Base-by-base conservation (phyloP, 768 basidiomycete species). In the Leccinum boreale region DNA sequence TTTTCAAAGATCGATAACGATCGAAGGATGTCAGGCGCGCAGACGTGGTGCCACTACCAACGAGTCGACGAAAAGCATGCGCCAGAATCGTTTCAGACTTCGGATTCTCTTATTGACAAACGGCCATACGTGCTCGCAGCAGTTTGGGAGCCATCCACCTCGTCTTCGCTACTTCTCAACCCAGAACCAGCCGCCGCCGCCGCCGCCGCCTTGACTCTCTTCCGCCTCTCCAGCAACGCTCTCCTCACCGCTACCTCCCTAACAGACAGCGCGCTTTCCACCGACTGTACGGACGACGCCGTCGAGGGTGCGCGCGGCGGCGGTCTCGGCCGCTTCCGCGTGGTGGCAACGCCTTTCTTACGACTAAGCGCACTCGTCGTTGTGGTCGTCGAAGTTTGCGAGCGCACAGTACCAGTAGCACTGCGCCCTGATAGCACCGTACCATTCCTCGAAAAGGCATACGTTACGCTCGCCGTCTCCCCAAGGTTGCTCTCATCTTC, bases 201-300 rank as follows among this genome's bases (percentile, higher is more conserved):
- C n/a, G 42, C 58, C n/a, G 50, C 48, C 2, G 57, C 67, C 26
- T 57, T 64, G 5, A 60, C 26, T 47, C 58, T 72, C 51, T 51
- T 67, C 26, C 69, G 67, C 53, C 70, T 58, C 31, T 71, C 69
- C 55, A 67, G 33, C 21, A 71, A 46, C 15, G 71, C 71, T 42
- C 56, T 65, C 50, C 57, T 65, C 50, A 67, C 69, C 6, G 62
- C 58, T 11, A 58, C 42, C 7, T 73, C 69, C 29, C 57, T 63
- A 17, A 44, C 46, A 19, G 70, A 71, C 10, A 67, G 5, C 28
- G 55, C 56, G 26, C 68, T 63, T 42, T 63, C 69, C 5, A 62
- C 21, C 19, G 71, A 69, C 48, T 63, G 60, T 29, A 69, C 53
- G 0, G 70, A 70, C 8, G 69, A 71, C 5, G 71, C 64, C 2